These are phyloP conservation scores for Opeltia flavorubescens DNA, from an alignment of 495 filamentous ascomycete genomes.

Conservation along the genomic window DNA sequence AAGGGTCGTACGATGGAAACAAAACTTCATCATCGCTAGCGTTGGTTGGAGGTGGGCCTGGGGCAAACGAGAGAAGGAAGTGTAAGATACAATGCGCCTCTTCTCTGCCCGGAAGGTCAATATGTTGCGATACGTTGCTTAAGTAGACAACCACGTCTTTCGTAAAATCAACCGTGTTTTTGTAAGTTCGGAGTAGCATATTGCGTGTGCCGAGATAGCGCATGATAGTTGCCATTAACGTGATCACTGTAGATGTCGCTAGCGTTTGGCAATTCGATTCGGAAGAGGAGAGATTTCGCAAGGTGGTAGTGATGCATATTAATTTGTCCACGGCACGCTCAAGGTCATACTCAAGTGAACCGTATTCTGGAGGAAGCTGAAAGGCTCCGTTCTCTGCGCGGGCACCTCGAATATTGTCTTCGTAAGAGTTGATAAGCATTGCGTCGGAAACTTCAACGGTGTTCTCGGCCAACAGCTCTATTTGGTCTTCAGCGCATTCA, in stretches of 20 bases:
- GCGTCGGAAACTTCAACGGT: conserved; percentile 72
- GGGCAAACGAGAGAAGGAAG: conserved; percentile 82
- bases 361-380: conserved; percentile 56
- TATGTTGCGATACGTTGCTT: conserved; percentile 67
- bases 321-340: conserved; percentile 77
- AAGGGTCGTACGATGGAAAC: conserved; percentile 69
- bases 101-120: conserved; percentile 75
- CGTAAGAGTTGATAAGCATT: conserved; percentile 68
- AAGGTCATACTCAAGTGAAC: conserved; percentile 64
- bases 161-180: conserved; percentile 87
- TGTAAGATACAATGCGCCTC: conserved; percentile 78
- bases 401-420: conserved; percentile 69
- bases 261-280: conserved; percentile 58
- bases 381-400: conserved; percentile 54
- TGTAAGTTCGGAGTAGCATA: conserved; percentile 62
- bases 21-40: conserved; percentile 41
- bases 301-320: conserved; percentile 79
- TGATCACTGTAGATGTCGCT: conserved; percentile 59
- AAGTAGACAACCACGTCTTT: conserved; percentile 84
- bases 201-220: conserved; percentile 81
- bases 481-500: conserved; percentile 80
- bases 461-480: conserved; percentile 65
- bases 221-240: conserved; percentile 68
- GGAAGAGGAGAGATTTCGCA: conserved; percentile 83
- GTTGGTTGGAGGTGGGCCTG: conserved; percentile 45